Evolutionary conservation across 768 basidiomycete species (phyloP).

Genomic region (Bullera alba): DNA sequence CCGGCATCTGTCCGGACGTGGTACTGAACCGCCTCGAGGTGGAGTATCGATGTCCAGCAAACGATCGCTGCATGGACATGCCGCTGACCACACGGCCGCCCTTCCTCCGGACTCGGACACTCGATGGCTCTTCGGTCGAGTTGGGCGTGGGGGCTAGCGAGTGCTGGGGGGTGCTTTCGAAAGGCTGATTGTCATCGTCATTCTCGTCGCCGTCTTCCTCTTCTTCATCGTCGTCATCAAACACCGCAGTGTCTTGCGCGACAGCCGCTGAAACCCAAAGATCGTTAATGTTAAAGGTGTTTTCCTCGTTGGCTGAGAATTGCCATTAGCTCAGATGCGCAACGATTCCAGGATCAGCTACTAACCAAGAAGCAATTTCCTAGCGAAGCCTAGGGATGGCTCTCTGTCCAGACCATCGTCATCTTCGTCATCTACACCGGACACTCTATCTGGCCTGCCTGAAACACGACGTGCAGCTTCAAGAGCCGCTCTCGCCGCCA

Average conservation of each 20-base stretch:
- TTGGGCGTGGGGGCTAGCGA: constrained; percentile 26
- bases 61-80: constrained; percentile 6
- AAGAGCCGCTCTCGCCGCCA: constrained; percentile 40
- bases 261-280: constrained; percentile 96
- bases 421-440: constrained; percentile 20
- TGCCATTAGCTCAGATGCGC: too few species aligned
- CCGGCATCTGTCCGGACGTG: constrained; percentile 52
- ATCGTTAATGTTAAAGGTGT: constrained; percentile 89
- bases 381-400: constrained; percentile 66
- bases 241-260: constrained; percentile 65
- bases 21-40: constrained; percentile 37
- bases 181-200: constrained; percentile 4
- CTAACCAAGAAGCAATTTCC: constrained; percentile 64
- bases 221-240: constrained; percentile 64
- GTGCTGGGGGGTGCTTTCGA: constrained; percentile 17
- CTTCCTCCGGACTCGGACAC: constrained; percentile 1
- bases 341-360: constrained; percentile 1
- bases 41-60: constrained; percentile 27
- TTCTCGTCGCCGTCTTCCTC: constrained; percentile 46
- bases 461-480: constrained; percentile 38
- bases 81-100: constrained; percentile 13
- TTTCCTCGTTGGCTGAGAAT: constrained; percentile 73
- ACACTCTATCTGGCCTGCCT: constrained; percentile 17
- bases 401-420: constrained; percentile 42
- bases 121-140: constrained; percentile 3